Conservation (phyloP, 2,329 filamentous ascomycete species). For the Gnomoniopsis smithogilvyi region DNA sequence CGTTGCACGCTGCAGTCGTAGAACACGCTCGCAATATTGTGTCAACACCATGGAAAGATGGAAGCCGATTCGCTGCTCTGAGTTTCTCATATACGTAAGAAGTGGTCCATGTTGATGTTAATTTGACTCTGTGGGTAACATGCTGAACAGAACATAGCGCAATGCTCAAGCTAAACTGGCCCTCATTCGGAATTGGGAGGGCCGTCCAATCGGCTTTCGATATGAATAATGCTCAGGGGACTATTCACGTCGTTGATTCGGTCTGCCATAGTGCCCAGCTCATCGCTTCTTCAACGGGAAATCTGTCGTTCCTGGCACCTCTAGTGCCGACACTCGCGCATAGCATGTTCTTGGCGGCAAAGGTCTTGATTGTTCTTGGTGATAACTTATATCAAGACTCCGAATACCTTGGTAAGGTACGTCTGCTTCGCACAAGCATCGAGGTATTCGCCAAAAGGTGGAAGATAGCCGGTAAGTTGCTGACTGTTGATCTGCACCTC, state of each 20-base stretch:
- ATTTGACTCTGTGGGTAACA: constrained; percentile 2
- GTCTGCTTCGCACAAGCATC: constrained; percentile 21
- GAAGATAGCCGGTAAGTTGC: constrained; percentile 26
- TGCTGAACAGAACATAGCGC: constrained; percentile 22
- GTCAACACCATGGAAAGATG: constrained; percentile 22
- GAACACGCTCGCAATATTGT: constrained; percentile 21
- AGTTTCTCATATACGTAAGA: constrained; percentile 27
- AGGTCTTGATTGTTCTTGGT: constrained; percentile 25
- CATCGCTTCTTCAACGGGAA: constrained; percentile 16
- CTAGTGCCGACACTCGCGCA: constrained; percentile 24
- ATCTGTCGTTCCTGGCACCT: constrained; percentile 14
- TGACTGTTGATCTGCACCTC: neutral
- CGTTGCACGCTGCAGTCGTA: constrained; percentile 20
- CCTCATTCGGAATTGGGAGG: constrained; percentile 20
- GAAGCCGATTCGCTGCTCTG: constrained; percentile 24
- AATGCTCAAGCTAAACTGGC: constrained; percentile 28
- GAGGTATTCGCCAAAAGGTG: constrained; percentile 23
- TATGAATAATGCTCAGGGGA: constrained; percentile 18
- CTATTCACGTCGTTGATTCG: constrained; percentile 22
- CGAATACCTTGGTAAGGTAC: constrained; percentile 24
- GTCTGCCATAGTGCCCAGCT: constrained; percentile 22
- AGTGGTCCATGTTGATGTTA: neutral
- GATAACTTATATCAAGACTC: constrained; percentile 20
- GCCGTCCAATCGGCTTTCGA: constrained; percentile 5
- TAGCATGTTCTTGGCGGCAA: constrained; percentile 24